phyloP scores from a whole-genome alignment of 345 rosid species.

The Salix brachista region DNA sequence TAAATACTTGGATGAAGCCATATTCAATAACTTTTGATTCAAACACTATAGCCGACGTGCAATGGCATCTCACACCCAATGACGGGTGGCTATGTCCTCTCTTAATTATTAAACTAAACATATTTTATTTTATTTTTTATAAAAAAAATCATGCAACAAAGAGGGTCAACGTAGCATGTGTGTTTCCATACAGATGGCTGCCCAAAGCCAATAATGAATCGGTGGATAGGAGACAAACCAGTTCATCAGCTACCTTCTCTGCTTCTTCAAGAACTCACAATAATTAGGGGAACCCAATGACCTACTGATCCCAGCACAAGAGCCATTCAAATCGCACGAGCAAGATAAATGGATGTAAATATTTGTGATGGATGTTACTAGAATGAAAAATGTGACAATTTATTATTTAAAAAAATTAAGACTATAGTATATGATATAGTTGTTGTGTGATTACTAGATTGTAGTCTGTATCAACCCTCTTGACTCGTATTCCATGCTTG shows the following conservation, averaged over 20 bases:
- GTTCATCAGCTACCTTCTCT: neutral
- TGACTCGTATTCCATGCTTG: no score
- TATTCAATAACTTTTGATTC: no score
- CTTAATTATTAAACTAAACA: neutral
- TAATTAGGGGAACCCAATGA: neutral
- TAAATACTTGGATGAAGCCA: no score
- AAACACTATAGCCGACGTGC: no score
- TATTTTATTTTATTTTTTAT: neutral
- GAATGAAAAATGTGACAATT: no score
- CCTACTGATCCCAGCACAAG: neutral
- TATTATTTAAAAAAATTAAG: no score
- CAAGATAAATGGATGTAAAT: neutral
- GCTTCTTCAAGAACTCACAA: neutral
- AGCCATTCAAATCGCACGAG: neutral
- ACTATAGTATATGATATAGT: no score
- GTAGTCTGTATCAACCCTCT: no score
- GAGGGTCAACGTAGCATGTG: slow-evolving; percentile 4
- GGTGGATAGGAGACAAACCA: neutral
- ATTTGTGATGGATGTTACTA: no score
- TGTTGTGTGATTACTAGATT: no score
- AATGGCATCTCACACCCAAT: no score
- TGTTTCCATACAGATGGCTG: neutral
- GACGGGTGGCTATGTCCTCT: neutral
- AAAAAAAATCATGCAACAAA: neutral
- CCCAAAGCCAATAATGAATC: neutral